phyloP scores from a whole-genome alignment of 495 filamentous ascomycete species.

The Daldinia concentrica region DNA sequence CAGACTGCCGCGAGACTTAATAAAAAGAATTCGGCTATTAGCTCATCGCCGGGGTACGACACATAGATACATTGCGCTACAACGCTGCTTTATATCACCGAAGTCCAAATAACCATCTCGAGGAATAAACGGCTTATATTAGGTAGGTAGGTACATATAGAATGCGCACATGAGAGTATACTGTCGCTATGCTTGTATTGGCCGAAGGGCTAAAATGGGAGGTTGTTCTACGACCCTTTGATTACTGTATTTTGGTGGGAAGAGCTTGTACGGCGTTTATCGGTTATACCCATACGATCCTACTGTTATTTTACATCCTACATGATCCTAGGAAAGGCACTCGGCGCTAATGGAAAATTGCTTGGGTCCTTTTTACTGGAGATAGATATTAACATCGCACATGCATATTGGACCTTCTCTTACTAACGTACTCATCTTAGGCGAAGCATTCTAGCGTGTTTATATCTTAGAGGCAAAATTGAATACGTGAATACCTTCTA shows the following conservation, averaged over 20 bases:
- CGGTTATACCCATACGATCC: slow-evolving; percentile 14
- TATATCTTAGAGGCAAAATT: neutral
- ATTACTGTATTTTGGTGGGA: neutral
- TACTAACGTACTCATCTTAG: slow-evolving; percentile 16
- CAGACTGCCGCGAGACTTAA: slow-evolving; percentile 24
- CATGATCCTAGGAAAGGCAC: neutral
- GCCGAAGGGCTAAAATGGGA: neutral
- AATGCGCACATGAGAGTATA: neutral
- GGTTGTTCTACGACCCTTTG: neutral
- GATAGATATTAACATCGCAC: slow-evolving; percentile 11
- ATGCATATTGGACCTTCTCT: slow-evolving; percentile 2
- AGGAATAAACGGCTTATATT: neutral
- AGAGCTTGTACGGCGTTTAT: slow-evolving; percentile 15
- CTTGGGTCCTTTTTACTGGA: neutral
- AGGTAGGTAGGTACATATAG: too few relatives aligned
- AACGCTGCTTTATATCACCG: neutral
- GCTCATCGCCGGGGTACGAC: neutral
- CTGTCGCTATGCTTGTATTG: neutral
- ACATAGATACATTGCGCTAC: neutral
- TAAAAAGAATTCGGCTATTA: neutral
- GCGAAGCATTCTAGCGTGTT: neutral
- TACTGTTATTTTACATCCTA: neutral
- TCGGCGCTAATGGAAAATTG: slow-evolving; percentile 1
- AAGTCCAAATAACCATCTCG: neutral
- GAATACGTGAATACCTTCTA: neutral